phyloP scores from a whole-genome alignment of 257 asterid species.

The Paulownia fortunei region DNA sequence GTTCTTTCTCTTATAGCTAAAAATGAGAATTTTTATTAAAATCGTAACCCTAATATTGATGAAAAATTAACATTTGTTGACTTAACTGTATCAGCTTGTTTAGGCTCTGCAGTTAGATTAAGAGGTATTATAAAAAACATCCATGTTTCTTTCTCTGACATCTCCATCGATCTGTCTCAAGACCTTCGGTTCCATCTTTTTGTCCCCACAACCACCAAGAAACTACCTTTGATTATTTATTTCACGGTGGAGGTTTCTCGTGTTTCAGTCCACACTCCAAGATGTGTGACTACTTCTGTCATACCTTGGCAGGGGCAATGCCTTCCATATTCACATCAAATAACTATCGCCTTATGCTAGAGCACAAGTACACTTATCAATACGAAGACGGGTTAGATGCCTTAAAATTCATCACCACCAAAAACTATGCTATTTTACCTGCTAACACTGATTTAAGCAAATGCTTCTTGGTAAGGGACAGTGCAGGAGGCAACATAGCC shows the following conservation, averaged over 20 bases:
- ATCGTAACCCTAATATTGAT: no score
- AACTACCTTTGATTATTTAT: conserved; percentile 29
- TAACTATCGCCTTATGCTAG: conserved; percentile 37
- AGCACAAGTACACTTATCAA: conserved; percentile 26
- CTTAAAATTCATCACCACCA: conserved; percentile 25
- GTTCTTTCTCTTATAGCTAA: no score
- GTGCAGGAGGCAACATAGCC: no score
- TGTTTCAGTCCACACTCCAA: conserved; percentile 16
- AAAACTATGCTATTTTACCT: conserved; percentile 25
- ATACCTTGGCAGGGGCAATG: not conserved
- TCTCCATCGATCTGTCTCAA: no score
- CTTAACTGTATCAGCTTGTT: no score
- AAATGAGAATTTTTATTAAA: no score
- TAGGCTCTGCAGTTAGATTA: no score
- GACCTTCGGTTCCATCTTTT: conserved; percentile 37
- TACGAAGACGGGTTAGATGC: conserved; percentile 32
- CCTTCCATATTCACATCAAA: conserved; percentile 21
- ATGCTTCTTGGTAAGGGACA: conserved; percentile 32
- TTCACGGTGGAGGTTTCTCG: conserved; percentile 38
- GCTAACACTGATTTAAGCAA: not conserved
- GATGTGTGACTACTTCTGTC: conserved; percentile 1
- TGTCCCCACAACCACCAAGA: conserved; percentile 13
- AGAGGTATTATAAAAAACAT: no score
- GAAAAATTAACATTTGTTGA: no score
- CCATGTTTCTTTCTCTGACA: no score